These are phyloP conservation scores for Dichotomopilus funicola DNA, from an alignment of 2,329 filamentous ascomycete genomes.

Conservation along the genomic window DNA sequence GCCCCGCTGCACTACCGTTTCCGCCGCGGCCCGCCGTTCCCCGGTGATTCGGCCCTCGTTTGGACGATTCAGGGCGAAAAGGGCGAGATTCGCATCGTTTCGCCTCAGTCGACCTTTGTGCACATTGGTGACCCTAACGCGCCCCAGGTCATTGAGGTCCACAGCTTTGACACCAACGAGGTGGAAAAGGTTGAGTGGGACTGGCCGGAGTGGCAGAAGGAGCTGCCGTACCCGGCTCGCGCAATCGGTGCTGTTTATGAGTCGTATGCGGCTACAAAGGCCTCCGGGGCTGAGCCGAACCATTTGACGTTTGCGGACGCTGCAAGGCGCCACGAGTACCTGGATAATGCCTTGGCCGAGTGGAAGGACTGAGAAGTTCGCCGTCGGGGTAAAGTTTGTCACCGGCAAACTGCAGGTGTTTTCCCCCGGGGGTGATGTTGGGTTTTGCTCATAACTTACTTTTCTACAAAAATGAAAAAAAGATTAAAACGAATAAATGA, in stretches of 20 bases:
- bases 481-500: too few relatives aligned
- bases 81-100: conserved; percentile 41
- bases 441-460: too few relatives aligned
- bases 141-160: conserved; percentile 35
- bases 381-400: neutral
- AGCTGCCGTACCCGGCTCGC: conserved; percentile 37
- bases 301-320: conserved; percentile 38
- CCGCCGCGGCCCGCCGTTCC: conserved; percentile 44
- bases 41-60: conserved; percentile 37
- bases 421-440: too few relatives aligned
- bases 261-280: conserved; percentile 34
- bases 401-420: too few relatives aligned
- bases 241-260: conserved; percentile 53
- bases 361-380: conserved; percentile 15
- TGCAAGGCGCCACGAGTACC: conserved; percentile 40
- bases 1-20: conserved; percentile 39
- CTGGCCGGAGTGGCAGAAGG: conserved; percentile 42
- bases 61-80: conserved; percentile 48
- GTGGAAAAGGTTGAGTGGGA: conserved; percentile 38
- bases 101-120: conserved; percentile 23
- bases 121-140: conserved; percentile 30
- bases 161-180: conserved; percentile 41
- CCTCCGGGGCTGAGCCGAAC: conserved; percentile 18
- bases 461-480: too few relatives aligned
- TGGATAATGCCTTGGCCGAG: conserved; percentile 31